Percentiles rank a stretch among this genome's conserved stretches.
phyloP scores from a whole-genome alignment of 2,329 filamentous ascomycete genomes.

The Phialocephala subalpina region DNA sequence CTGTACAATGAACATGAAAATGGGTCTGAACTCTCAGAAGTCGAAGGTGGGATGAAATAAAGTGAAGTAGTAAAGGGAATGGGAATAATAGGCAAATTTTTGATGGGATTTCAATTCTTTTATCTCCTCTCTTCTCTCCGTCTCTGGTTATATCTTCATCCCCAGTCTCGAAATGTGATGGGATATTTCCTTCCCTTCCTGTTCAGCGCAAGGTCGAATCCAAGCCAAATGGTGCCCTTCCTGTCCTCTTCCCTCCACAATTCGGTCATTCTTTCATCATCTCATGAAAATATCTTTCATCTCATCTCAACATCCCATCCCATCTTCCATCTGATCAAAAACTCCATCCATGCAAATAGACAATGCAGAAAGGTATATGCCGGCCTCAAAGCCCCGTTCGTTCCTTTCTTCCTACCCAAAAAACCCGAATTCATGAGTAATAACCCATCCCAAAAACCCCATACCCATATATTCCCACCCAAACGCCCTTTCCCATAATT shows the following conservation, averaged over 20 bases:
- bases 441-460: conserved; percentile 2
- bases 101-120: conserved; percentile 4
- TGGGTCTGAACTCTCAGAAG: not conserved
- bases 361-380: no score
- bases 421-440: not conserved
- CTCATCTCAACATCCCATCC: not conserved
- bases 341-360: conserved; percentile 6
- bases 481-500: not conserved
- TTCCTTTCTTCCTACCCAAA: not conserved
- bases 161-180: not conserved
- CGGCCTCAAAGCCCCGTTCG: not conserved
- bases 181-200: not conserved
- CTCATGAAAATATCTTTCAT: not conserved
- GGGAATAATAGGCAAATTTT: not conserved
- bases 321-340: not conserved
- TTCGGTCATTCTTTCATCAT: not conserved
- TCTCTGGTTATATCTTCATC: not conserved
- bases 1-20: no score
- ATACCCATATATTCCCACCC: not conserved
- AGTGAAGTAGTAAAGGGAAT: not conserved
- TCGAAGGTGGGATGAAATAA: not conserved
- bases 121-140: not conserved
- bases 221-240: not conserved
- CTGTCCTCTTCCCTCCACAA: not conserved
- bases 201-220: not conserved